Evolutionary conservation across 2,329 filamentous ascomycete genomes (phyloP).

Genomic region (Pseudocercospora cruenta): DNA sequence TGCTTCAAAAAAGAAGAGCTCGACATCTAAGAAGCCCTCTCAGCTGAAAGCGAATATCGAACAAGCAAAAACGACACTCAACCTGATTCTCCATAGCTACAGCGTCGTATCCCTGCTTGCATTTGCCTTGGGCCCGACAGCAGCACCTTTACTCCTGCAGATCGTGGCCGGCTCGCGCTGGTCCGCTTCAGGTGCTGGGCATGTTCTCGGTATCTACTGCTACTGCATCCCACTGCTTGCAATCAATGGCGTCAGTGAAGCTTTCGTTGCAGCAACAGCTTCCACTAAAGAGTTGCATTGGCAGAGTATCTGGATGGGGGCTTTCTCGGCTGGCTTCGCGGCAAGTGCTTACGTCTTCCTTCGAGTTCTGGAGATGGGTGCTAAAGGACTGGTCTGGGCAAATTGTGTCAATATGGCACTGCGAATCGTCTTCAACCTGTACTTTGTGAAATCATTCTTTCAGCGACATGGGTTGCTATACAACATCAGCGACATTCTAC

Average conservation of each 20-base stretch:
- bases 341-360: conserved; percentile 75
- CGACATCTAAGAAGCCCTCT: conserved; percentile 9
- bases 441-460: conserved; percentile 73
- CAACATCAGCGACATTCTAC: conserved; percentile 33
- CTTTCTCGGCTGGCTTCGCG: conserved; percentile 77
- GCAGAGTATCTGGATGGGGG: conserved; percentile 83
- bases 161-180: conserved; percentile 78
- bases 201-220: conserved; percentile 78
- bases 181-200: conserved; percentile 71
- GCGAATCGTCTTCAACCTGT: conserved; percentile 77
- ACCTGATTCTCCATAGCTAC: conserved; percentile 72
- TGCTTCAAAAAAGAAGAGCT: conserved; percentile 42
- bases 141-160: conserved; percentile 72
- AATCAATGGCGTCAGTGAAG: conserved; percentile 87
- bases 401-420: conserved; percentile 90
- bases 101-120: conserved; percentile 71
- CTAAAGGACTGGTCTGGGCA: conserved; percentile 78
- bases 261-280: conserved; percentile 88
- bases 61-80: conserved; percentile 58
- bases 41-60: conserved; percentile 27
- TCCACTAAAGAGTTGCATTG: conserved; percentile 71
- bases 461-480: conserved; percentile 44
- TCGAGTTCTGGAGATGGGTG: conserved; percentile 69
- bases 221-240: conserved; percentile 93
- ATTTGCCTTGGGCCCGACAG: conserved; percentile 71